Conservation (phyloP, 2,329 filamentous ascomycete species). For the Geosmithia flava region DNA sequence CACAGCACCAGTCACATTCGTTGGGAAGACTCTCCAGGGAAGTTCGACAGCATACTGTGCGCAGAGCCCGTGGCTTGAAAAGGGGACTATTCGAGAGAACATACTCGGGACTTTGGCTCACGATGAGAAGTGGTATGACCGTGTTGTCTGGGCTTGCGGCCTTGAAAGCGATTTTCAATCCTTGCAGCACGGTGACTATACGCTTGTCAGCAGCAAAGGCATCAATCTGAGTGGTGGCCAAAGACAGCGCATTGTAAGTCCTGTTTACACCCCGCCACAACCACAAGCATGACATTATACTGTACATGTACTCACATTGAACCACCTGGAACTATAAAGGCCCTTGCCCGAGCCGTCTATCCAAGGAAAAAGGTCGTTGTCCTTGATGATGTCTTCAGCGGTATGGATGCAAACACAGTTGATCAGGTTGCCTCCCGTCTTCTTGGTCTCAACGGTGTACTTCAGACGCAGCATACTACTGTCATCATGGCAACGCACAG, state of each 20-base stretch:
- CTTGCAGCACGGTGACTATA: slow-evolving; percentile 18
- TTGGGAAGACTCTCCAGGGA: slow-evolving; percentile 5
- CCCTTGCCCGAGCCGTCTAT: slow-evolving; percentile 34
- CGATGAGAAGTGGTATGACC: slow-evolving; percentile 14
- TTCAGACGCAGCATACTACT: slow-evolving; percentile 14
- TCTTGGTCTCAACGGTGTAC: slow-evolving; percentile 21
- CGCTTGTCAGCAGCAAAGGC: slow-evolving; percentile 26
- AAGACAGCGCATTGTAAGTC: slow-evolving; percentile 24
- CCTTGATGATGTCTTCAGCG: slow-evolving; percentile 27
- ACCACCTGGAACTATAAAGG: too few relatives aligned
- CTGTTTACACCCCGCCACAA: too few relatives aligned
- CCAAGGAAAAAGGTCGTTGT: slow-evolving; percentile 17
- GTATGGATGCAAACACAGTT: slow-evolving; percentile 26
- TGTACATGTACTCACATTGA: too few relatives aligned
- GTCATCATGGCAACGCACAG: slow-evolving; percentile 17
- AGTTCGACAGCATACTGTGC: slow-evolving; percentile 5
- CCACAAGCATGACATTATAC: too few relatives aligned
- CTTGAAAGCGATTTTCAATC: slow-evolving; percentile 18
- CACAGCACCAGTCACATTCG: slow-evolving; percentile 1
- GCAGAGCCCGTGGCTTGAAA: slow-evolving; percentile 8
- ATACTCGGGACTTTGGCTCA: slow-evolving; percentile 10
- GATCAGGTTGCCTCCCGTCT: slow-evolving; percentile 24
- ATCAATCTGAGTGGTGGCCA: slow-evolving; percentile 30
- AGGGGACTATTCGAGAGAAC: slow-evolving; percentile 11
- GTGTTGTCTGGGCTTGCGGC: slow-evolving; percentile 18